Conservation (phyloP, 2,329 filamentous ascomycete species). For the Tympanopsis confertula region DNA sequence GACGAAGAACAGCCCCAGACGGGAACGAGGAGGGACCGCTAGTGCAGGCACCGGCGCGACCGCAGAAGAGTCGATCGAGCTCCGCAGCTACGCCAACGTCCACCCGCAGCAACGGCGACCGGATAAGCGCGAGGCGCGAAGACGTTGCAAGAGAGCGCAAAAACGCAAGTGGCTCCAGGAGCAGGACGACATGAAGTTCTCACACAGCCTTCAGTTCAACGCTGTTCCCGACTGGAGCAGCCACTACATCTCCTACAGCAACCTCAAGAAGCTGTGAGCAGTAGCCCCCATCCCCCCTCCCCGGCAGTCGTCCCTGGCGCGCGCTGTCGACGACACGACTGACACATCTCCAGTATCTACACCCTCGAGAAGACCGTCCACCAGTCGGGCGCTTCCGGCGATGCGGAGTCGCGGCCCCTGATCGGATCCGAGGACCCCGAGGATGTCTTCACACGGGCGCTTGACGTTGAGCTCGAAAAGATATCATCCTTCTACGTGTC, state of each 20-base stretch:
- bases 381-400: conserved; percentile 43
- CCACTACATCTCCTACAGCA: conserved; percentile 96
- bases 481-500: conserved; percentile 80
- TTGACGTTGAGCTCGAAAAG: conserved; percentile 87
- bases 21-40: no score
- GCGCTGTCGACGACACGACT: conserved; percentile 2
- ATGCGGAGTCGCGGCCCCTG: conserved; percentile 77
- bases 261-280: conserved; percentile 89
- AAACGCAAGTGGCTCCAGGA: conserved; percentile 64
- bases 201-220: conserved; percentile 98
- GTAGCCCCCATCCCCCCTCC: neutral
- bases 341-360: conserved; percentile 59
- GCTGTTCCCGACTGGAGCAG: conserved; percentile 97
- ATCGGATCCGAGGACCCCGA: conserved; percentile 68
- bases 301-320: conserved; percentile 2
- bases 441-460: conserved; percentile 64
- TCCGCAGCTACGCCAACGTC: no score
- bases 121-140: no score
- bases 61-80: no score
- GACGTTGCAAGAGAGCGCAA: conserved; percentile 37
- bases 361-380: conserved; percentile 78
- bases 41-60: no score
- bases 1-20: no score
- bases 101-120: no score
- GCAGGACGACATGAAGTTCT: conserved; percentile 95